Conservation (phyloP, 306 rosid genomes). For the Trichosanthes cucumerina region DNA sequence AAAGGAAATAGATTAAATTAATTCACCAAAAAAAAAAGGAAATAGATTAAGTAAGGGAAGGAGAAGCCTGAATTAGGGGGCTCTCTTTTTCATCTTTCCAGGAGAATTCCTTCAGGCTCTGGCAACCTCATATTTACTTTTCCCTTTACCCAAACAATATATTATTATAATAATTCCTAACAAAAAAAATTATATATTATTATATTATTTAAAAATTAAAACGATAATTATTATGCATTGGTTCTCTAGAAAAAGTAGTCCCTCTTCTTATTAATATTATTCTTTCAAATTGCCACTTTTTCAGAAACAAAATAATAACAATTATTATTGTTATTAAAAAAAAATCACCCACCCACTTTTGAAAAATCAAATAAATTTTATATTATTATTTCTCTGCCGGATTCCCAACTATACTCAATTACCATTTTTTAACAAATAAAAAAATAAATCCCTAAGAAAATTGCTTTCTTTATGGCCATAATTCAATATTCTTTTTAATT, state of each 20-base stretch:
- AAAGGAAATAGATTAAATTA: not conserved
- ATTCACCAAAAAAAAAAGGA: too few relatives aligned
- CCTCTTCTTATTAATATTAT: not conserved
- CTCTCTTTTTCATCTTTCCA: not conserved
- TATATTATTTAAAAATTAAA: not conserved
- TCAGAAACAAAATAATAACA: not conserved
- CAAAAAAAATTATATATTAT: not conserved
- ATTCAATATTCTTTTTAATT: constrained; percentile 28
- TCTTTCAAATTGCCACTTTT: constrained; percentile 11
- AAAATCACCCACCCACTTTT: constrained; percentile 11
- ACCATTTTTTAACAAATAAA: constrained; percentile 30
- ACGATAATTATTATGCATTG: constrained; percentile 9
- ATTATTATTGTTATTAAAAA: not conserved
- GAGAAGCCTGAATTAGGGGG: not conserved
- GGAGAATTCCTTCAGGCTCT: constrained; percentile 53
- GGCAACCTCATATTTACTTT: constrained; percentile 65
- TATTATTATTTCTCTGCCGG: constrained; percentile 9
- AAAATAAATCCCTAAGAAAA: constrained; percentile 20
- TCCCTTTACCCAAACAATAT: constrained; percentile 46
- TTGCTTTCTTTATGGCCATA: constrained; percentile 26
- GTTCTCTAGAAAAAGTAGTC: not conserved
- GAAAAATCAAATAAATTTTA: constrained; percentile 3
- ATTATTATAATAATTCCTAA: not conserved
- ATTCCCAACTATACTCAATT: constrained; percentile 18
- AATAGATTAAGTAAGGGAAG: not conserved